These are phyloP conservation scores for Pseudogymnoascus sp. DNA, from an alignment of 2,329 filamentous ascomycete species.

Conservation along the genomic window DNA sequence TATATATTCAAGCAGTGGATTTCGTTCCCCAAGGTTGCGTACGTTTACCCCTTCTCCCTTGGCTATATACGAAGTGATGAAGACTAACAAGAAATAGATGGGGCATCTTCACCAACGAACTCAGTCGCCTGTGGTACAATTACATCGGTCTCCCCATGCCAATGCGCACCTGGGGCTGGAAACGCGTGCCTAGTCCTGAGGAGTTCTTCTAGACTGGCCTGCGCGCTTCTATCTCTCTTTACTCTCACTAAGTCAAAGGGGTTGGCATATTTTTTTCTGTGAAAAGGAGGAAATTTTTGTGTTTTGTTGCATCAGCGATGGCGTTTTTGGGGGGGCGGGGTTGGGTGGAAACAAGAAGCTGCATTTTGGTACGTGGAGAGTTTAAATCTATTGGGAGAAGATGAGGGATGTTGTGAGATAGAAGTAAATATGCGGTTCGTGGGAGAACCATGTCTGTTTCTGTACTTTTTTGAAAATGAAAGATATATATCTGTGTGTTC, in stretches of 20 bases:
- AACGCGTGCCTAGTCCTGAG: conserved; percentile 35
- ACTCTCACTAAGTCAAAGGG: neutral
- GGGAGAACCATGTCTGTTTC: neutral
- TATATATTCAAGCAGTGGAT: conserved; percentile 66
- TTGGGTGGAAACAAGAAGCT: too few species aligned
- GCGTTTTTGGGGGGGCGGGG: neutral
- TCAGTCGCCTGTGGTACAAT: conserved; percentile 47
- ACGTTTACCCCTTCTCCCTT: conserved; percentile 36
- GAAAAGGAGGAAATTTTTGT: neutral
- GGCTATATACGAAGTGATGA: neutral
- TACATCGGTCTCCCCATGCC: conserved; percentile 55
- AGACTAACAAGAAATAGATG: conserved; percentile 18
- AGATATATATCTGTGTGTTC: neutral
- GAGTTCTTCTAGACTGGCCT: neutral
- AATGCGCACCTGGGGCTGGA: conserved; percentile 41
- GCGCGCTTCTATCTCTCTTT: neutral
- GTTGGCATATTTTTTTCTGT: neutral
- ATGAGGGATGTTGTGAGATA: neutral
- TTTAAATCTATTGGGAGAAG: neutral
- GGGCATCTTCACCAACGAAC: conserved; percentile 45
- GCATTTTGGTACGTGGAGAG: neutral
- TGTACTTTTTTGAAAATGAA: conserved; percentile 5
- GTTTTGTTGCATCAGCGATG: neutral
- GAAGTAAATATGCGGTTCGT: neutral
- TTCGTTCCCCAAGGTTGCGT: conserved; percentile 59